A percentile compares a stretch with the other conserved stretches of the same genome.
These are phyloP conservation scores for Cercospora sp. DNA, from an alignment of 2,329 filamentous ascomycete species.

Conservation along the genomic window DNA sequence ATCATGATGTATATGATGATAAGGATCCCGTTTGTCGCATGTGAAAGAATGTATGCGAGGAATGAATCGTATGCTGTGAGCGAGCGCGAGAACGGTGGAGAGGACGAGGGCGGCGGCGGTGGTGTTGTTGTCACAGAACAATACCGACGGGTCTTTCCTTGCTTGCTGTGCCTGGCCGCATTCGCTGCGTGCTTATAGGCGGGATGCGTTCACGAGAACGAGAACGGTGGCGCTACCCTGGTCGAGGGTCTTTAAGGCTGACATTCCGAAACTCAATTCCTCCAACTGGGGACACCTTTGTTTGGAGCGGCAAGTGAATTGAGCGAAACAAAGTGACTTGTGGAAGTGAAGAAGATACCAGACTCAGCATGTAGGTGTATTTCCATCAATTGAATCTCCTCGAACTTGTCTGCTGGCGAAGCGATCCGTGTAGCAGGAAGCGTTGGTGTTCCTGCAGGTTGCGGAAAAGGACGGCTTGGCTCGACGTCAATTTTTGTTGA, in stretches of 20 bases:
- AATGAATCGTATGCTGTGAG: background rate
- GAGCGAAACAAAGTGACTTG: background rate
- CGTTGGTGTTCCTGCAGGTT: constrained; percentile 7
- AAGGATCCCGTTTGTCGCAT: background rate
- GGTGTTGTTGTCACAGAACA: background rate
- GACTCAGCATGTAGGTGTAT: background rate
- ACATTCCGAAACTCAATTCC: constrained; percentile 1
- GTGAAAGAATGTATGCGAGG: background rate
- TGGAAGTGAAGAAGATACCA: background rate
- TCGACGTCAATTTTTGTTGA: constrained; percentile 16
- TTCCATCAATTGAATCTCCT: background rate
- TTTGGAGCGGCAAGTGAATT: background rate
- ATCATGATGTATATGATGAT: constrained; percentile 1
- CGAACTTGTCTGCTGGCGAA: background rate
- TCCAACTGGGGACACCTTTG: background rate
- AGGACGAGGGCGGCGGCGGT: background rate
- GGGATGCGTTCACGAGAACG: constrained; percentile 7
- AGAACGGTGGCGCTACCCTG: constrained; percentile 5
- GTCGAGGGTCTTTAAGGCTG: constrained; percentile 13
- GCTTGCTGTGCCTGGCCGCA: background rate
- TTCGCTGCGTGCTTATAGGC: constrained; percentile 1
- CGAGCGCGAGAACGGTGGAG: constrained; percentile 5
- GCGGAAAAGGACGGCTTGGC: constrained; percentile 12
- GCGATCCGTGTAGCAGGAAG: background rate
- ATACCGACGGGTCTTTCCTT: background rate